Percentiles rank a stretch among this genome's conserved stretches.
Conservation (phyloP, 2,329 filamentous ascomycete genomes). For the Aspergillus sp. region DNA sequence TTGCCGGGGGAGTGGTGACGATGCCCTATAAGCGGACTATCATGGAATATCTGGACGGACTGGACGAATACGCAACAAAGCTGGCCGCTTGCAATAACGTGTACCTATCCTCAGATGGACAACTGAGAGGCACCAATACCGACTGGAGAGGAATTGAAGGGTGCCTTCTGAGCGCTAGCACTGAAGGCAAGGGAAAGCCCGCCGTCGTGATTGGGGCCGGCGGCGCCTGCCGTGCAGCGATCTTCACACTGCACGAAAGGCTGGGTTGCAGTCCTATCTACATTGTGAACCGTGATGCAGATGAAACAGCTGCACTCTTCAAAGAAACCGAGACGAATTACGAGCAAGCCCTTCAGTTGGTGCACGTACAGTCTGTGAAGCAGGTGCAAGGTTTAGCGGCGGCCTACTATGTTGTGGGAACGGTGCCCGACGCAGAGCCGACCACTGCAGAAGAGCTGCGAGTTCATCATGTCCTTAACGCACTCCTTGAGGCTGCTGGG, state of each 20-base stretch:
- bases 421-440: conserved; percentile 39
- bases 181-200: conserved; percentile 15
- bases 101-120: conserved; percentile 12
- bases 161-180: conserved; percentile 25
- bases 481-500: conserved; percentile 22
- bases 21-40: conserved; percentile 44
- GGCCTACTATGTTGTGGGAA: conserved; percentile 39
- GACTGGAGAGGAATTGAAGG: conserved; percentile 44
- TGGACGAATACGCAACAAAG: conserved; percentile 33
- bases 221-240: conserved; percentile 41
- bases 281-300: conserved; percentile 35
- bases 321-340: conserved; percentile 14
- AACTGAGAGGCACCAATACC: conserved; percentile 41
- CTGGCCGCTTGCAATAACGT: conserved; percentile 35
- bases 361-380: conserved; percentile 28
- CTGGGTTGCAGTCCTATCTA: conserved; percentile 32
- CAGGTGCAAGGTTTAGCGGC: conserved; percentile 20
- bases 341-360: conserved; percentile 12
- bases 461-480: conserved; percentile 22
- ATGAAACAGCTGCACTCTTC: conserved; percentile 26
- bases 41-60: conserved; percentile 29
- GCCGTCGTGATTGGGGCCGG: conserved; percentile 43
- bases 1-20: conserved; percentile 36
- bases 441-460: conserved; percentile 25
- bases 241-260: conserved; percentile 32